These are phyloP conservation scores for Dipteronia sinensis DNA, from an alignment of 345 rosid species.

Conservation along the genomic window DNA sequence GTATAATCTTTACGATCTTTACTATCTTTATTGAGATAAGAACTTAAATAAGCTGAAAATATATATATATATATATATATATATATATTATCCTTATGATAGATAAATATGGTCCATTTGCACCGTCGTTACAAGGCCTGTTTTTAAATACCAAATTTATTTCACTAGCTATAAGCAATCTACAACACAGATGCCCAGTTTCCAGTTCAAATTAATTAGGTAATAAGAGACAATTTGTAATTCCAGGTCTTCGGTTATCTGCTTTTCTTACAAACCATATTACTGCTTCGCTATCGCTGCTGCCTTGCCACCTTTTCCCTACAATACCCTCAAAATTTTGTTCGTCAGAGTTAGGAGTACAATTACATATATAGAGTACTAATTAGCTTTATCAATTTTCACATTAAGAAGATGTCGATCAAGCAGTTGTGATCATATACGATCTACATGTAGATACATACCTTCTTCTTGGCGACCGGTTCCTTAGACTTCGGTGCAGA, in stretches of 20 bases:
- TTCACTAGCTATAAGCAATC: not conserved
- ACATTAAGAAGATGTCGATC: not conserved
- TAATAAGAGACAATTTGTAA: not conserved
- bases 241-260: not conserved
- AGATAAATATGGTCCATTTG: no score
- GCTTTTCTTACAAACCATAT: not conserved
- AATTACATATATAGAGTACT: no score
- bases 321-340: not conserved
- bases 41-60: not conserved
- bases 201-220: not conserved
- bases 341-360: not conserved
- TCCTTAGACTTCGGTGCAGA: conserved; percentile 26
- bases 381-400: not conserved
- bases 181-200: not conserved
- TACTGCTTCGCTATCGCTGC: conserved; percentile 16
- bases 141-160: not conserved
- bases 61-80: no score
- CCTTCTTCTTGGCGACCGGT: conserved; percentile 28
- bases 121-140: not conserved
- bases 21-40: no score
- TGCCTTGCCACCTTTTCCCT: conserved; percentile 31
- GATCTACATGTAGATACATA: not conserved
- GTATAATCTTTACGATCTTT: no score
- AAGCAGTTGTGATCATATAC: not conserved
- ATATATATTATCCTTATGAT: not conserved